Evolutionary conservation across 345 rosid genomes (phyloP).

Genomic region (Carallia pectinifolia): DNA sequence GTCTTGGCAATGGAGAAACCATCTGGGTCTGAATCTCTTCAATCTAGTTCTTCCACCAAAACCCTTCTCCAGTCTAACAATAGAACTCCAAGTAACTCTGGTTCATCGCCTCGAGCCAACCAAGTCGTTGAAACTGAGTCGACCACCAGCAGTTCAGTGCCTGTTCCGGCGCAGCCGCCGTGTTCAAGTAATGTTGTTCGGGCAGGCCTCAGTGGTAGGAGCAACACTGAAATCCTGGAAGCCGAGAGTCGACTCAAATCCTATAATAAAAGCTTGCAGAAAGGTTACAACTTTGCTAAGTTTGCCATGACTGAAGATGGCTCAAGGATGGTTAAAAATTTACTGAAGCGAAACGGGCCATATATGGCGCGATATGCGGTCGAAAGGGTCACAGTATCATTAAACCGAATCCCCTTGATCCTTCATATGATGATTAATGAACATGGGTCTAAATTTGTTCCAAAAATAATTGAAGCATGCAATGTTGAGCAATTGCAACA

Average conservation of each 20-base stretch:
- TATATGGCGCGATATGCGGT: neutral
- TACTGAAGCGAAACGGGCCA: neutral
- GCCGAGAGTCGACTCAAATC: no score
- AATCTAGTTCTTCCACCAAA: neutral
- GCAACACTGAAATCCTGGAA: no score
- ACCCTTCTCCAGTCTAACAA: neutral
- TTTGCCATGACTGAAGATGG: conserved; percentile 1
- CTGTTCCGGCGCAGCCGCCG: neutral
- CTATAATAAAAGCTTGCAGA: no score
- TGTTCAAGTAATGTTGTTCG: neutral
- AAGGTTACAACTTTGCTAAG: neutral
- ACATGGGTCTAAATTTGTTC: conserved; percentile 18
- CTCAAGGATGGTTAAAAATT: conserved; percentile 8
- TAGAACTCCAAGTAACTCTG: neutral
- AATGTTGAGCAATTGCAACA: neutral
- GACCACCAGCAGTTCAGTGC: no score
- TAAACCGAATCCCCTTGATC: conserved; percentile 2
- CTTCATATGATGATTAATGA: conserved; percentile 16
- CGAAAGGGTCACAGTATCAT: neutral
- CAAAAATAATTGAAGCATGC: conserved; percentile 22
- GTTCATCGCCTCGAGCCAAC: no score
- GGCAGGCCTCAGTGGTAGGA: neutral
- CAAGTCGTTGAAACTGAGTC: no score
- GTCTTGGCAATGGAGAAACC: no score
- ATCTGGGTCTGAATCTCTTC: neutral